Conservation (phyloP, 208 protist species). For the Herpetomonas muscarum region DNA sequence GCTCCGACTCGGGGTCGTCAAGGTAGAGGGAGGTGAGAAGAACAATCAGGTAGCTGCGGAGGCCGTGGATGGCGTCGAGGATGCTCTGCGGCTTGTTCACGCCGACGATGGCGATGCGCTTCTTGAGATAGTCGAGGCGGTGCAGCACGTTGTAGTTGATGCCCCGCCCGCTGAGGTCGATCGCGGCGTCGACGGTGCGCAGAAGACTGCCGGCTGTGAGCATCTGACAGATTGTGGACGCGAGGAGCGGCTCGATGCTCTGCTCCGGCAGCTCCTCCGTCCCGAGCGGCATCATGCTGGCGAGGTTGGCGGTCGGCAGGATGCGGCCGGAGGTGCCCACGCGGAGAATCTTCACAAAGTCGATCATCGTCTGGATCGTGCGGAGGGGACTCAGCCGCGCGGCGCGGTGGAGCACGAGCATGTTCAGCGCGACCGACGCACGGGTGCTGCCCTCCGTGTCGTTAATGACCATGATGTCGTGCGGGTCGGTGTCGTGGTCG, state of each 20-base stretch:
- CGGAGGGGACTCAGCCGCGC: slow-evolving; percentile 44
- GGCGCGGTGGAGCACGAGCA: slow-evolving; percentile 68
- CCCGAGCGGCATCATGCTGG: slow-evolving; percentile 22
- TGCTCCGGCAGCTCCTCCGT: slow-evolving; percentile 45
- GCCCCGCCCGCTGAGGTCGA: slow-evolving; percentile 61
- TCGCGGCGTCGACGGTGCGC: slow-evolving; percentile 61
- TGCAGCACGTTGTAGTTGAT: slow-evolving; percentile 78
- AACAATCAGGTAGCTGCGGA: slow-evolving; percentile 80
- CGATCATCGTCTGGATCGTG: slow-evolving; percentile 25
- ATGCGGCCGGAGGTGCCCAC: slow-evolving; percentile 23
- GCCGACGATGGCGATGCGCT: slow-evolving; percentile 31
- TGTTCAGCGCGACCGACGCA: slow-evolving; percentile 76
- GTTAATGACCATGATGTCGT: slow-evolving; percentile 77
- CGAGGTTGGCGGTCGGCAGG: slow-evolving; percentile 34
- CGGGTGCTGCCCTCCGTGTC: slow-evolving; percentile 69
- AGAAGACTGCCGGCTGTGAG: slow-evolving; percentile 73
- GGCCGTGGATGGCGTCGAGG: slow-evolving; percentile 49
- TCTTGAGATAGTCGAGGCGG: slow-evolving; percentile 59
- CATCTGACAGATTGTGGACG: slow-evolving; percentile 87
- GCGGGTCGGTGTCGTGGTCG: slow-evolving; percentile 18
- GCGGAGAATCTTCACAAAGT: slow-evolving; percentile 44
- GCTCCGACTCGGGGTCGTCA: slow-evolving; percentile 29
- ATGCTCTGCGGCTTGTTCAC: slow-evolving; percentile 54
- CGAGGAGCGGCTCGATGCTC: slow-evolving; percentile 63
- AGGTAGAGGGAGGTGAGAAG: slow-evolving; percentile 79